Evolutionary conservation across 768 basidiomycete species (phyloP), one percentile per base, ranked within the genome.

Genomic region (Russula foetens): DNA sequence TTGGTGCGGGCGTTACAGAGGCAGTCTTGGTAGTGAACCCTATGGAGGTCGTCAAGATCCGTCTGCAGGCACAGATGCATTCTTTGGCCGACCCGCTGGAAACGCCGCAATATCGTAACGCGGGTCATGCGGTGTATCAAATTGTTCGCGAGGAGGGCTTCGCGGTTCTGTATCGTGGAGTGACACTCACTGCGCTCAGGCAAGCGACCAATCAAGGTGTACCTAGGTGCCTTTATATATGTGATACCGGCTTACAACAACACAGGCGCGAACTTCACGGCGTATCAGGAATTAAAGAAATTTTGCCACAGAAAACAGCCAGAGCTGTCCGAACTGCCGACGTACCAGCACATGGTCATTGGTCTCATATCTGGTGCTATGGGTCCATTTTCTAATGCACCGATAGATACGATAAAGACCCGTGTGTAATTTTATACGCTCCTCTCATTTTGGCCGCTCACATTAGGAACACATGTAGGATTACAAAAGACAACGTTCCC

Each of bases 41-140:
- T 0, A 98, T 99, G 97, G 97, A 99, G 71, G 97, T 98, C 21
- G 91, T 99, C 71, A 98, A 98, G 79, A 98, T 99, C 70, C 84
- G 97, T 28, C 76, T 99, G 68, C 97, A 99, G 74, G 96, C 97
- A 3, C 97, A 99, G 70, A 88, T 90, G 69, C 97, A 98, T 73
- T 98, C 96, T 23, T 79, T 99, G 50, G 92, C 94, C 7, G 97
- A 99, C 73, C 97, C 97, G 38, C 75, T 96, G 55, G 97, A 99
- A 69, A 78, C 83, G 17, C 97, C 97, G 4, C 82, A 89, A 72
- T 99, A 99, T 74, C 82, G 96, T 28, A 98, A 97, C 75, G 97
- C 97, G 15, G 94, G 87, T 0, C 97, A 99, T 74, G 96, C 95
- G 0, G 90, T 93, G 17, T 98, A 92, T 75, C 88, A 88, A 28